Base-by-base conservation (phyloP, 805 yeast species). In the Blastobotrys robertii region DNA sequence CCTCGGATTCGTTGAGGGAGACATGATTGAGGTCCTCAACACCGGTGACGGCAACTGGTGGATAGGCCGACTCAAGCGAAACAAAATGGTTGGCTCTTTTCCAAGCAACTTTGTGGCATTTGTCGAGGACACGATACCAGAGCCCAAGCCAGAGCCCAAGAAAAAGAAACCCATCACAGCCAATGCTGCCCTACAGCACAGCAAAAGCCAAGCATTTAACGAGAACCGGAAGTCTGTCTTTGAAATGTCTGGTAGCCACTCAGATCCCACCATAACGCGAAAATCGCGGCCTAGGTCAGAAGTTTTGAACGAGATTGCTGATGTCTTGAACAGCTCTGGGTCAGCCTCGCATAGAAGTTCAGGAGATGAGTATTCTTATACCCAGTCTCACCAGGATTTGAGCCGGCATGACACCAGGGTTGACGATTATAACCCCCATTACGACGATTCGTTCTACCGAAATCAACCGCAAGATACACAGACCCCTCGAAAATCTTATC, bases 1-100 rank as follows among this genome's bases (percentile, higher is more conserved):
- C 57, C 69, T 92, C 35, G 97, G 97, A 1, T 92, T 92, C 59
- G 73, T 88, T 14, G 97, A 92, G 64, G 95, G 94, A 40, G 97
- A 92, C 57, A 67, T 84, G 40, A 84, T 92, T 52, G 95, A 86
- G 49, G 94, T 92, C 3, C 73, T 79, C 41, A 70, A 77, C 46
- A 66, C 77, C 8, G 84, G 90, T 3, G 94, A 92, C 57, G 95
- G 94, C 13, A 79, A 79, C 54, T 86, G 95, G 94, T 87, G 90
- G 82, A 84, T 77, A 54, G 98, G 98, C 1, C 69, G 72, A 47
- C 71, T 90, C 44, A 66, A 78, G 50, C 71, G 97, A 56, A 87
- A 85, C 63, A 84, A 79, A 48, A 76, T 84, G 52, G 76, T 77
- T 32, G 98, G 98, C 0, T 69, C 77, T 38, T 92, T 92, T 56